Evolutionary conservation across 2,329 filamentous ascomycete genomes (phyloP).

Genomic region (Immersiporthe knoxdaviesiana): DNA sequence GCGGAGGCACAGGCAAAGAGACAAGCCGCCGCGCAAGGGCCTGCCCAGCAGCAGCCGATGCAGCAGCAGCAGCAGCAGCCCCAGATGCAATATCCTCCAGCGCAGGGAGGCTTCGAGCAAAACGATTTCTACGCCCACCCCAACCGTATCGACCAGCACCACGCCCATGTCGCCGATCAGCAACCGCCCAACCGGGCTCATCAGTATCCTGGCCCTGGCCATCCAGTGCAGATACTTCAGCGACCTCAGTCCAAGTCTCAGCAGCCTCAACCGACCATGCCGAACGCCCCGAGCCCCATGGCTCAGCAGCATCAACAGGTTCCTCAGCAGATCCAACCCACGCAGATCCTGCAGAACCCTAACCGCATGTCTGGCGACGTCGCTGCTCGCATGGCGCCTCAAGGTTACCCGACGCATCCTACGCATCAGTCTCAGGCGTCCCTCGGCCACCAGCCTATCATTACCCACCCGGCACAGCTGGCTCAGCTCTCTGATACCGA

Average conservation of each 20-base stretch:
- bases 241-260: constrained; percentile 52
- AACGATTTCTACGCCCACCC: constrained; percentile 26
- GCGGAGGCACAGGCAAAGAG: constrained; percentile 60
- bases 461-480: constrained; percentile 71
- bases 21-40: constrained; percentile 42
- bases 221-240: constrained; percentile 60
- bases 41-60: constrained; percentile 33
- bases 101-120: constrained; percentile 25
- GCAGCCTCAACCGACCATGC: constrained; percentile 33
- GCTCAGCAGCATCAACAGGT: constrained; percentile 33
- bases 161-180: constrained; percentile 35
- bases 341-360: constrained; percentile 80
- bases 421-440: constrained; percentile 54
- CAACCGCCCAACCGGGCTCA: constrained; percentile 36
- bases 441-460: constrained; percentile 58
- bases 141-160: constrained; percentile 23
- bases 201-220: constrained; percentile 45
- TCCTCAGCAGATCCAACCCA: constrained; percentile 54
- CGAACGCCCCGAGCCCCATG: constrained; percentile 39
- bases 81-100: constrained; percentile 28
- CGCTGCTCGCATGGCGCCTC: constrained; percentile 39
- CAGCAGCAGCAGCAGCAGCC: constrained; percentile 37
- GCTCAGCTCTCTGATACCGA: constrained; percentile 82
- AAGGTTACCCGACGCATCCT: constrained; percentile 37
- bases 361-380: constrained; percentile 63